These are phyloP conservation scores for Wallacemonas sp. DNA, from an alignment of 208 protist species.

Conservation along the genomic window DNA sequence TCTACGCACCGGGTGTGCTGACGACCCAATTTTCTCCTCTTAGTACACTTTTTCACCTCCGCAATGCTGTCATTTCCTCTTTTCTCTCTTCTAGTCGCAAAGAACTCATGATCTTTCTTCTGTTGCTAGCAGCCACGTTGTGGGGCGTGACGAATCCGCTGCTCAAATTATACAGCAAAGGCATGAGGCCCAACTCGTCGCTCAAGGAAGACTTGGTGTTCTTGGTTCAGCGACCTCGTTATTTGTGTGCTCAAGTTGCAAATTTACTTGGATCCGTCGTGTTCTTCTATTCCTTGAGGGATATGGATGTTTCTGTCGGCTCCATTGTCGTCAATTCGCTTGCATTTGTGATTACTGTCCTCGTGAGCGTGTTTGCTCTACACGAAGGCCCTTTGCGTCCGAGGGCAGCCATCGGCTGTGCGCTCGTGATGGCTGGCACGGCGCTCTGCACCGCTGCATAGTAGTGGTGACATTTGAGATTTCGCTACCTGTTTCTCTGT, in stretches of 20 bases:
- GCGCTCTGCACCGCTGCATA: conserved; percentile 65
- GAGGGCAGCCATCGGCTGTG: conserved; percentile 43
- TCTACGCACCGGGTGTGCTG: no score
- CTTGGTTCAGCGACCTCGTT: conserved; percentile 68
- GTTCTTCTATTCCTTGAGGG: conserved; percentile 76
- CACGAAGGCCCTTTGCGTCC: conserved; percentile 53
- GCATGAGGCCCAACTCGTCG: conserved; percentile 54
- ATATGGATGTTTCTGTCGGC: conserved; percentile 77
- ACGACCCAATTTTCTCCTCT: no score
- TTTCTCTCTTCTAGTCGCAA: not conserved
- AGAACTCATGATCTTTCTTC: conserved; percentile 51
- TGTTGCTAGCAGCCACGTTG: conserved; percentile 70
- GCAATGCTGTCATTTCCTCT: not conserved
- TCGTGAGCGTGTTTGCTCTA: conserved; percentile 73
- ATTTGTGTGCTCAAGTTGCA: conserved; percentile 54
- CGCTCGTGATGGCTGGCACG: conserved; percentile 68
- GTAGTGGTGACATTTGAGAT: no score
- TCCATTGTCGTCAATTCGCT: conserved; percentile 85
- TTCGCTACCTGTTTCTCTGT: no score
- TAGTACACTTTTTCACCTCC: not conserved
- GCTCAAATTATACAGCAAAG: conserved; percentile 76
- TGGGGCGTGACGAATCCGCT: conserved; percentile 88
- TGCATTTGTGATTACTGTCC: conserved; percentile 79
- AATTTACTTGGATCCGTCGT: conserved; percentile 77
- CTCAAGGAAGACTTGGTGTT: conserved; percentile 60